A percentile compares a stretch with the other conserved stretches of the same genome.
Evolutionary conservation across 169 alveolate species (phyloP).

Genomic region (Eimeria falciformis): DNA sequence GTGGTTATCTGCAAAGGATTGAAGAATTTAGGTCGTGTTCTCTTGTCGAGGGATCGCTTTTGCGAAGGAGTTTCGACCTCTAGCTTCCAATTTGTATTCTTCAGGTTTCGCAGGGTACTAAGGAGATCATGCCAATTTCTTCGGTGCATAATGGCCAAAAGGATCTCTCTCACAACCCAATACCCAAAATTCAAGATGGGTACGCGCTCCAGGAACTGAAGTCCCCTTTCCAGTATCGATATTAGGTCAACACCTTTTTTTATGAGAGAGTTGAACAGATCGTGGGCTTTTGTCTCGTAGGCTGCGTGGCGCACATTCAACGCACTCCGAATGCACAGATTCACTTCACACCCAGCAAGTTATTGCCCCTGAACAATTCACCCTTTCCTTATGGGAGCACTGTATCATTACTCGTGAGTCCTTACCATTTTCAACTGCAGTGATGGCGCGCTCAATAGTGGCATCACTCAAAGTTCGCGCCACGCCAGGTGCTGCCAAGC

Average conservation of each 20-base stretch:
- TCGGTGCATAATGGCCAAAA: constrained; percentile 9
- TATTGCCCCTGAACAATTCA: too few relatives aligned
- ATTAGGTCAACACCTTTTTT: not conserved
- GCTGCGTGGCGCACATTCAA: constrained; percentile 14
- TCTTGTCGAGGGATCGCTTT: not conserved
- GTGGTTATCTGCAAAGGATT: not conserved
- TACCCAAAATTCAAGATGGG: constrained; percentile 24
- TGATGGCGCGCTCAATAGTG: not conserved
- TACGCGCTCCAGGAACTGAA: constrained; percentile 7
- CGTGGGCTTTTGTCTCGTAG: not conserved
- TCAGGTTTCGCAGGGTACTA: constrained; percentile 2
- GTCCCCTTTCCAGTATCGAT: not conserved
- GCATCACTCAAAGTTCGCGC: not conserved
- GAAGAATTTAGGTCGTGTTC: constrained; percentile 46
- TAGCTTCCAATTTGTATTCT: not conserved
- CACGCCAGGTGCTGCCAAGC: constrained; percentile 38
- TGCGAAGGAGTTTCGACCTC: constrained; percentile 5
- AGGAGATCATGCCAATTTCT: constrained; percentile 16
- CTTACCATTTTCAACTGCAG: constrained; percentile 40
- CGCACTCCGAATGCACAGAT: not conserved
- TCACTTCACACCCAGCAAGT: too few relatives aligned
- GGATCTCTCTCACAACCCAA: constrained; percentile 32
- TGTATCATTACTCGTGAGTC: too few relatives aligned
- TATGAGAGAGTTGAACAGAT: constrained; percentile 1
- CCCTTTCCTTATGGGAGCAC: too few relatives aligned